Conservation (phyloP, 2,329 filamentous ascomycete genomes). For the Cladosporium sp. region DNA sequence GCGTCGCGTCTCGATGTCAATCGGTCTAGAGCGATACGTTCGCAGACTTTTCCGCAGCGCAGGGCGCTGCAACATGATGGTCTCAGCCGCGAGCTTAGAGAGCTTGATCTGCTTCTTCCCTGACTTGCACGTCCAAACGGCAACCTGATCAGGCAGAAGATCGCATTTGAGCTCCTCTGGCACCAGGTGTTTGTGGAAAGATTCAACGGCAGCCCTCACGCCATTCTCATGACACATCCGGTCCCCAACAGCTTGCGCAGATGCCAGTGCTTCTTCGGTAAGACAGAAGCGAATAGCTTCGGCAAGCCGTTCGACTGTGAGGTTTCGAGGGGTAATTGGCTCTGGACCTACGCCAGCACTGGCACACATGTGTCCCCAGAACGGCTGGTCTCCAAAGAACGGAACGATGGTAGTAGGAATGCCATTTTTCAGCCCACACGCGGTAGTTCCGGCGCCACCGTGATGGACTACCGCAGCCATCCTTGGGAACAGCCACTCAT, state of each 20-base stretch:
- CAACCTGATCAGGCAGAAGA: conserved; percentile 64
- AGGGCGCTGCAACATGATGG: neutral
- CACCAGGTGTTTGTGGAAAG: conserved; percentile 54
- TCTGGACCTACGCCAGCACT: conserved; percentile 60
- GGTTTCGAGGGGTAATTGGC: conserved; percentile 74
- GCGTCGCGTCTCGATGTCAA: conserved; percentile 47
- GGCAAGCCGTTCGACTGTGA: conserved; percentile 44
- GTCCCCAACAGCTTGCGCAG: conserved; percentile 39
- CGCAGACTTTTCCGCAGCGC: conserved; percentile 24
- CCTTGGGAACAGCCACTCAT: conserved; percentile 57
- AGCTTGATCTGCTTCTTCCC: neutral
- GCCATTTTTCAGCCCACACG: conserved; percentile 51
- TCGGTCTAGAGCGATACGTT: conserved; percentile 69
- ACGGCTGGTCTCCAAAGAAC: conserved; percentile 57
- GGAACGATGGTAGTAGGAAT: conserved; percentile 55
- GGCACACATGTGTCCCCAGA: conserved; percentile 52
- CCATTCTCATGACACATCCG: conserved; percentile 46
- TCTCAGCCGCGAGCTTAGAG: neutral
- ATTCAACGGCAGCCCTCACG: conserved; percentile 40
- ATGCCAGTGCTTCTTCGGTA: conserved; percentile 33
- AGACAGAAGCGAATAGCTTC: conserved; percentile 46
- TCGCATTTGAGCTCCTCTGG: conserved; percentile 65
- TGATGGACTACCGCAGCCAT: conserved; percentile 57
- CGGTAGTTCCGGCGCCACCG: conserved; percentile 58
- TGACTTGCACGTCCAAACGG: conserved; percentile 50